Base-by-base conservation (phyloP, 208 protist species). In the Leptomonas pyrrhocoris region DNA sequence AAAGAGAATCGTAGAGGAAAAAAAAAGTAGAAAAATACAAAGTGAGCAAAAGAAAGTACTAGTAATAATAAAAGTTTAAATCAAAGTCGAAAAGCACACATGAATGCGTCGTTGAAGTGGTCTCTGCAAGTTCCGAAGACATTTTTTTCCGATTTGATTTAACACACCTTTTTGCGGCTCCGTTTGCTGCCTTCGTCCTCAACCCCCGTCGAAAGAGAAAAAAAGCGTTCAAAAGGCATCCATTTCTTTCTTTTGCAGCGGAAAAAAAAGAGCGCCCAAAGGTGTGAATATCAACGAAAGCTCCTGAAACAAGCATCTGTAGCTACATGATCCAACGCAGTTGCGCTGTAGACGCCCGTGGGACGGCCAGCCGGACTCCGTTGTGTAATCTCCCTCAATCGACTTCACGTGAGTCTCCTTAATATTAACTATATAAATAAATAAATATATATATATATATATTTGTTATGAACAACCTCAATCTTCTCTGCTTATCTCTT, bases 281-380 rank as follows among this genome's bases (percentile, higher is more conserved):
- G 7, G 34, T 6, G 28, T 27, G 23, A n/a, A 2, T 34, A 51
- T 49, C 43, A 27, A 12, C 27, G 46, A 65, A 65, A 42, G 28
- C 43, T 65, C 60, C 60, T 65, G 60, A 65, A 65, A 55, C 60
- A 25, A 27, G 60, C 46, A 65, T 55, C 43, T 38, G 60, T 65
- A 65, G 60, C 30, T 7, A 53, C 27, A 34, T 15, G 23, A 58
- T 4, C 19, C 31, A 25, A 30, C 31, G 23, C n/a, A 23, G 12
- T 27, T 23, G 2, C 4, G 30, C 28, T 56, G 28, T 18, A 27
- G 34, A 34, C 56, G 38, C 28, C 16, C 18, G 15, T 30, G 38
- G 3, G 45, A 31, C n/a, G 9, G 8, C 0, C 56, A 61, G 19
- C 19, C 38, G 5, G 7, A 8, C 28, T 18, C 1, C 13, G 54